These are phyloP conservation scores for Sodiomyces alkalinus DNA, from an alignment of 2,329 filamentous ascomycete species.

Conservation along the genomic window DNA sequence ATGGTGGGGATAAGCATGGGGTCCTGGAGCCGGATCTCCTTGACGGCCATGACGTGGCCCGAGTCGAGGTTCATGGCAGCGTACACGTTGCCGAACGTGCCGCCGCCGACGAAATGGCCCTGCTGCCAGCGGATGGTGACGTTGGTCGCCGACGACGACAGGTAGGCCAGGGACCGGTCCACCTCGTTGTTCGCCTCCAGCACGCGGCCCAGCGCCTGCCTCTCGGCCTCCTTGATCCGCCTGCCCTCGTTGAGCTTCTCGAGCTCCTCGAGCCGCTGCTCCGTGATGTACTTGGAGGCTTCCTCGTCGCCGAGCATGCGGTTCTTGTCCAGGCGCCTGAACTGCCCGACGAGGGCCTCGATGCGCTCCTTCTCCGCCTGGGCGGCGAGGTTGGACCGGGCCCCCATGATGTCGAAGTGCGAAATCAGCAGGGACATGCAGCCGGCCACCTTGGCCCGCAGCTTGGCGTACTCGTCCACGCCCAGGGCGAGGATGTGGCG, in stretches of 20 bases:
- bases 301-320: conserved; percentile 67
- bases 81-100: conserved; percentile 95
- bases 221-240: conserved; percentile 66
- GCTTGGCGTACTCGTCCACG: conserved; percentile 69
- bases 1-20: conserved; percentile 91
- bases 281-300: conserved; percentile 57
- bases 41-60: conserved; percentile 93
- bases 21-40: conserved; percentile 94
- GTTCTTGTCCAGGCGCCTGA: conserved; percentile 65
- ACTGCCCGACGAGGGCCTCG: conserved; percentile 64
- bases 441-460: conserved; percentile 80
- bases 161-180: conserved; percentile 82
- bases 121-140: conserved; percentile 96
- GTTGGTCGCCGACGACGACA: conserved; percentile 89
- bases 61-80: conserved; percentile 95
- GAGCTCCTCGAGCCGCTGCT: conserved; percentile 60
- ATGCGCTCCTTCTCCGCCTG: conserved; percentile 84
- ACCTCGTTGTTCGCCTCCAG: conserved; percentile 92
- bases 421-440: conserved; percentile 97
- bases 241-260: conserved; percentile 63
- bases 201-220: conserved; percentile 77
- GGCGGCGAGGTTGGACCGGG: conserved; percentile 79
- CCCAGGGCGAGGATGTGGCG: conserved; percentile 84
- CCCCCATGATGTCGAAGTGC: conserved; percentile 98
- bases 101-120: conserved; percentile 93